Base-by-base conservation (phyloP, 2,329 filamentous ascomycete genomes). In the Ilyonectria robusta region DNA sequence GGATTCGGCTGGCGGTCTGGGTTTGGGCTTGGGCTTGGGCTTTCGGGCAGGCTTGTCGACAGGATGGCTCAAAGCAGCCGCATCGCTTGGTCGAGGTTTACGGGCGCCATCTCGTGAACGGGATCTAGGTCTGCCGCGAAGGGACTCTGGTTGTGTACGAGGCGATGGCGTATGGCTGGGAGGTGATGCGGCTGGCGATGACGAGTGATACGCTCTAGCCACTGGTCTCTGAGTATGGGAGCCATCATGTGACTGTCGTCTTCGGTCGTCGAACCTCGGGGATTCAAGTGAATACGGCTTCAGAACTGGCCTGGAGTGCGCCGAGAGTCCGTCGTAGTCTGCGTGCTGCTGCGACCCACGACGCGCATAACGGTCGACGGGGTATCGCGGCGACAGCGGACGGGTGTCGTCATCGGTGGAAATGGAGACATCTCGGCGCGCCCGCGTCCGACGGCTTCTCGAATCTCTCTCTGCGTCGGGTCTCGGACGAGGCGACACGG, bases 331-430 rank as follows among this genome's bases (percentile, higher is more conserved):
- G 9, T 71, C 65, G 0, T 50, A 13, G 35, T 65, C 69, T 9
- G 23, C 13, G 1, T 59, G 42, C 3, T 65, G 56, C 3, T 37
- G 59, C 10, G 62, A 48, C 7, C 66, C 57, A 4, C 51, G 23
- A 9, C 62, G 68, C 9, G 47, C 47, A 11, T 19, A 44, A 2
- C 62, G 62, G 23, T 70, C 68, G 11, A 13, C 17, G n/a, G 56
- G 66, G 15, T 65, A 40, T 15, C 70, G 51, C 17, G 73, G 67
- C 0, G 73, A 73, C 0, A 62, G 29, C 8, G 68, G 68, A 2
- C 72, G 65, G 26, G 62, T 72, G 0, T 75, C 72, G 21, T 76
- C 74, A 5, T 76, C 74, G 31, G 64, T 67, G 0, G 74, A 76
- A 19, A 74, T 67, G 21, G 73, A 72, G 2, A 71, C 72, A 13